Base-by-base conservation (phyloP, 352 stramenopile species). In the Globisporangium iwayamae region DNA sequence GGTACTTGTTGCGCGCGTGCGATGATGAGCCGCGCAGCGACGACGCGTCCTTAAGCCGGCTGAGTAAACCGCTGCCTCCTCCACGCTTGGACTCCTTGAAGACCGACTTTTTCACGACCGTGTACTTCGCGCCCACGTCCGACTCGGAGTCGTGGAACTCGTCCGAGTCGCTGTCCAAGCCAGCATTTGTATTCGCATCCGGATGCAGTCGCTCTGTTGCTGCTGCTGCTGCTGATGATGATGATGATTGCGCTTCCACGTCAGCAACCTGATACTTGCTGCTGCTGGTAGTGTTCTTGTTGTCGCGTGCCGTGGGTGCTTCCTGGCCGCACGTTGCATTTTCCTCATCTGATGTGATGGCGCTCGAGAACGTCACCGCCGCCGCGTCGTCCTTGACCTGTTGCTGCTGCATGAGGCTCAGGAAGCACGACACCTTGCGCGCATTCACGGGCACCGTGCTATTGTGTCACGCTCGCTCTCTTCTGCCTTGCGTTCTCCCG, bases 31-130 rank as follows among this genome's bases (percentile, higher is more conserved):
- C 43, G 18, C 43, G 60, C 38, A 67, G 53, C 2, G 58, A 67
- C 6, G 68, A 64, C 9, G 55, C 73, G 48, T 75, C 71, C 30
- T 72, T 69, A 48, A 81, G 56, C 18, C 74, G 71, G 14, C 57
- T 61, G 4, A 81, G 52, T n/a, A 79, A 71, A 0, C 65, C 60
- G 2, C 73, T 73, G 10, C 64, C 59, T 2, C 73, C 73, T 9
- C 30, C 18, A 14, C 36, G 45, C 38, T 64, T 68, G 25, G 56
- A 28, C 20, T 82, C 68, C 46, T 86, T 89, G 73, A 82, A 89
- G 20, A 89, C 81, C 54, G 82, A 89, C 56, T 91, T 91, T 53
- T 78, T 83, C 18, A 91, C 80, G 30, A 91, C 47, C 16, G 72
- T 62, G 39, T 76, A 76, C 20, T 72, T 69, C 7, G 32, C 6